These are phyloP conservation scores for Dendrothele bispora DNA, from an alignment of 768 basidiomycete species.

Conservation along the genomic window DNA sequence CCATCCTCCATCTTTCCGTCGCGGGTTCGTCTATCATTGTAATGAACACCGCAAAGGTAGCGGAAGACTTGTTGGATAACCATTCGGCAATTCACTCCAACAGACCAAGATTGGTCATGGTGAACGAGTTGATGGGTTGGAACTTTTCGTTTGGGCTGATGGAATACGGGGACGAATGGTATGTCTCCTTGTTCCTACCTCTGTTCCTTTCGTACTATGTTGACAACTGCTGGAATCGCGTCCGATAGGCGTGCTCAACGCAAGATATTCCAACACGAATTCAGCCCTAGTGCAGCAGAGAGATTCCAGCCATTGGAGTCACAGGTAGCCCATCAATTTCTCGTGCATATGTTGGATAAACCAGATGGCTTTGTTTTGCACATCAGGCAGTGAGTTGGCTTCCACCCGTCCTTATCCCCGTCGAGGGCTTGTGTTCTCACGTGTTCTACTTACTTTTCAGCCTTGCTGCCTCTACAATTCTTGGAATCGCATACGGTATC, in stretches of 20 bases:
- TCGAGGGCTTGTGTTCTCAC: not conserved
- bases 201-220: not conserved
- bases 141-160: constrained; percentile 18
- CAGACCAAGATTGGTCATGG: constrained; percentile 14
- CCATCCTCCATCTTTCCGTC: constrained; percentile 24
- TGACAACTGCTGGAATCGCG: not conserved
- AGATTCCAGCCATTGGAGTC: constrained; percentile 21
- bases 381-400: constrained; percentile 12
- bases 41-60: constrained; percentile 30
- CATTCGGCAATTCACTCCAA: constrained; percentile 35
- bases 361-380: constrained; percentile 16
- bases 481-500: constrained; percentile 27
- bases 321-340: constrained; percentile 19
- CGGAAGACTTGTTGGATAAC: constrained; percentile 33
- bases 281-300: constrained; percentile 15
- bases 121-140: constrained; percentile 20
- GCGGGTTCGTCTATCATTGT: constrained; percentile 27
- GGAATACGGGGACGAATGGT: constrained; percentile 22
- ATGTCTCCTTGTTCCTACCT: not conserved
- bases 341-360: constrained; percentile 18
- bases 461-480: constrained; percentile 20
- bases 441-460: constrained; percentile 13
- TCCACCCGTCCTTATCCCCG: not conserved
- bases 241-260: constrained; percentile 23
- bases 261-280: constrained; percentile 20